Evolutionary conservation across 352 stramenopile species (phyloP), one percentile per base, ranked within the genome.

Genomic region (Pythium sukuiense): DNA sequence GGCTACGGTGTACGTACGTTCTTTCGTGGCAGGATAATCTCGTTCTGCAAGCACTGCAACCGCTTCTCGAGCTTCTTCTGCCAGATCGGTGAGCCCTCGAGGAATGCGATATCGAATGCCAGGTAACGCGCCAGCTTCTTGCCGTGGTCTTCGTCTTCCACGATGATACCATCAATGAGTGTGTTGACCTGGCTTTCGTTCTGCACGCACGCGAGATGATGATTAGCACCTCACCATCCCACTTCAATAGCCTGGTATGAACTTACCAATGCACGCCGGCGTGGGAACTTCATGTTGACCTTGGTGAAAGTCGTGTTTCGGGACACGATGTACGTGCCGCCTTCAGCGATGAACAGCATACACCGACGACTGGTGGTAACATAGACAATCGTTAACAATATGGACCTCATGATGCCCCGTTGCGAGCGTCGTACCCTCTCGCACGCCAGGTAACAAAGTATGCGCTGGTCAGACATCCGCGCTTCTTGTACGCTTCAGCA

Each of bases 11-110:
- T 13, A 74, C 80, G 61, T 80, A 92, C 87, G 62, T 90, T 90
- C 61, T 95, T 96, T 32, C 85, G 82, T 35, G 88, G 85, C 52
- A 93, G 70, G 56, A 96, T 95, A 48, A 96, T 88, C 68, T 96
- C 88, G 67, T 96, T 96, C 66, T 96, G 88, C 60, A 96, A 78
- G 62, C 86, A 94, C 56, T 94, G 86, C 61, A 96, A 63, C 13
- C 88, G 83, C 65, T 95, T 95, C 68, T 96, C 88, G 14, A 96
- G 73, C 57, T 95, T 95, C 61, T 90, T 92, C 59, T 94, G 87
- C 86, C 85, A 95, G 37, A 95, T 87, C 16, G 85, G 82, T 8
- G 74, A 77, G 8, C 84, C 82, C 58, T 96, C 86, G 48, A 93
- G 74, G 52, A 93, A 92, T 32, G 92, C 61, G 45, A 96, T 87